phyloP scores from a whole-genome alignment of 441 rosid species.

The Isatis lusitanica region DNA sequence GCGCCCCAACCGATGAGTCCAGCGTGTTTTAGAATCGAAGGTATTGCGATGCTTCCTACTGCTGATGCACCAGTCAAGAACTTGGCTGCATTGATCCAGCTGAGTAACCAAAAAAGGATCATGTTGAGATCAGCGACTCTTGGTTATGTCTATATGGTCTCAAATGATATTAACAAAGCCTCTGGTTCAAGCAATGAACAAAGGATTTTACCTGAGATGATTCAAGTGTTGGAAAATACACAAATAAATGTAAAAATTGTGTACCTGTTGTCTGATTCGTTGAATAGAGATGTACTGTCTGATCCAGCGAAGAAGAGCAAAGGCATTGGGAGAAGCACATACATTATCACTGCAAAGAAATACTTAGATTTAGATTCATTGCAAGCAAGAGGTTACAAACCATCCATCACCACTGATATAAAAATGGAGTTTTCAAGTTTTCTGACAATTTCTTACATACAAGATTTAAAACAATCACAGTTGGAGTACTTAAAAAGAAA shows the following conservation, averaged over 20 bases:
- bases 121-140: not conserved
- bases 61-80: slow-evolving; percentile 92
- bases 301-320: slow-evolving; percentile 83
- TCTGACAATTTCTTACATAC: not conserved
- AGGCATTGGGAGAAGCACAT: slow-evolving; percentile 96
- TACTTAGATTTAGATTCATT: not conserved
- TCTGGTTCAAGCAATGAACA: not conserved
- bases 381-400: not conserved
- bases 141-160: not conserved
- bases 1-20: slow-evolving; percentile 97
- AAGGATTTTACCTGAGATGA: not conserved
- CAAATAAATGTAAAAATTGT: not conserved
- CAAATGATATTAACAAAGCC: not conserved
- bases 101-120: slow-evolving; percentile 25
- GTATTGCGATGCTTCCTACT: slow-evolving; percentile 91
- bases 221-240: not conserved
- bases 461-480: not conserved
- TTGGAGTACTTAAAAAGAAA: not conserved
- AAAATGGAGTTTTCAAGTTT: not conserved
- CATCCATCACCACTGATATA: not conserved
- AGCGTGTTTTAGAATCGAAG: slow-evolving; percentile 82
- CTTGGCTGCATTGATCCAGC: slow-evolving; percentile 89
- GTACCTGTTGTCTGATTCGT: slow-evolving; percentile 69
- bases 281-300: slow-evolving; percentile 53
- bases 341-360: slow-evolving; percentile 71